Evolutionary conservation across 225 moss, liverwort and hornwort genomes (phyloP).

Genomic region (Pseudoscleropodium purum): DNA sequence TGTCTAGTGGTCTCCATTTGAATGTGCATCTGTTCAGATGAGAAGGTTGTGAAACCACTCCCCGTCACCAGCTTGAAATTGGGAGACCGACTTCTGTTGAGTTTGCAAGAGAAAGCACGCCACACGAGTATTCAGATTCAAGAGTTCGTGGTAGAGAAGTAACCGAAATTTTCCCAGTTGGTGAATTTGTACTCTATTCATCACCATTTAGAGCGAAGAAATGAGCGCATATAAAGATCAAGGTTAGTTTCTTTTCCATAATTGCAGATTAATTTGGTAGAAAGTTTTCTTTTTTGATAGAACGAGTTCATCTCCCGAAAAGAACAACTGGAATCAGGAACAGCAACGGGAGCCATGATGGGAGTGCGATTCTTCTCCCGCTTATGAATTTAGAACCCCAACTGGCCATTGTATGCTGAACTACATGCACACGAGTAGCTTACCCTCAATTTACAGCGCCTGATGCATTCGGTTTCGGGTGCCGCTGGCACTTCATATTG

Average conservation of each 20-base stretch:
- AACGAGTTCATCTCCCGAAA: neutral
- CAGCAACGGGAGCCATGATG: neutral
- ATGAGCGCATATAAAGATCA: too few species aligned
- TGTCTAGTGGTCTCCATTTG: neutral
- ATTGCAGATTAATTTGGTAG: neutral
- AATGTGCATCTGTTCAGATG: slow-evolving; percentile 2
- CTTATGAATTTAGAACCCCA: neutral
- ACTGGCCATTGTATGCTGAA: neutral
- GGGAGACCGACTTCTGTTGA: slow-evolving; percentile 60
- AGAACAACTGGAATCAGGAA: neutral
- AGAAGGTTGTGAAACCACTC: slow-evolving; percentile 21
- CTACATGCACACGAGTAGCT: neutral
- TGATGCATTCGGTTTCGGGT: neutral
- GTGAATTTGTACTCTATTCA: neutral
- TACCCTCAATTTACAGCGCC: neutral
- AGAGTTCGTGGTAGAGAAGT: slow-evolving; percentile 43
- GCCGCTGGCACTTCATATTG: neutral
- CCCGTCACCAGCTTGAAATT: slow-evolving; percentile 76
- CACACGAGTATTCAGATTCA: slow-evolving; percentile 80
- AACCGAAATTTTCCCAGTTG: neutral
- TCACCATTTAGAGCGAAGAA: neutral
- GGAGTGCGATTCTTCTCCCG: neutral
- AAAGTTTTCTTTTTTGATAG: neutral
- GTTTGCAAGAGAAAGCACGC: slow-evolving; percentile 65
- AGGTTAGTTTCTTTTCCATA: neutral